Conservation (phyloP, 495 filamentous ascomycete genomes). For the Amniculicola lignicola region DNA sequence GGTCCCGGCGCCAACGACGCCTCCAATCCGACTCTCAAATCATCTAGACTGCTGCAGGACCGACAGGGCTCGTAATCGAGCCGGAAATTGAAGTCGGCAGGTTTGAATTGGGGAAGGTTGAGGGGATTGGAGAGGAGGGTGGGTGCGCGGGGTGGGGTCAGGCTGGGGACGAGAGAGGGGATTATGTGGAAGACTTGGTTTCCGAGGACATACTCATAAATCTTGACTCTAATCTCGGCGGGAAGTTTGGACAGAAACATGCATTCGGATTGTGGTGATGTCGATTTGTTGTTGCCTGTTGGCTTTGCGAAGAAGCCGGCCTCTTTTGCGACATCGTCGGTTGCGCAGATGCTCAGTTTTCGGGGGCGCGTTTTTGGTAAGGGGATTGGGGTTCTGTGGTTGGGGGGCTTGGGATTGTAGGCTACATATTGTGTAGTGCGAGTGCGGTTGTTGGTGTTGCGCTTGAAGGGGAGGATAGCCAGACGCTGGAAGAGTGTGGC, state of each 20-base stretch:
- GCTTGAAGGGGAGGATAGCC: too few species aligned
- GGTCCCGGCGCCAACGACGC: too few species aligned
- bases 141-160: slow-evolving; percentile 7
- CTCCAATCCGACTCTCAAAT: too few species aligned
- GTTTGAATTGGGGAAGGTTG: not conserved
- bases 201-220: slow-evolving; percentile 1
- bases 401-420: too few species aligned
- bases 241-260: slow-evolving; percentile 13
- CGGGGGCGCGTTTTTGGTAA: too few species aligned
- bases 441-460: too few species aligned
- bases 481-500: too few species aligned
- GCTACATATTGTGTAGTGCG: too few species aligned
- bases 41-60: too few species aligned
- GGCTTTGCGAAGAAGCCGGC: too few species aligned
- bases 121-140: too few species aligned
- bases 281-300: not conserved
- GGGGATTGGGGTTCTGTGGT: too few species aligned
- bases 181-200: slow-evolving; percentile 8
- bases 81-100: not conserved
- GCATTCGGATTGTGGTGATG: not conserved
- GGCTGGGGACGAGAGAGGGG: slow-evolving; percentile 8
- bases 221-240: slow-evolving; percentile 4
- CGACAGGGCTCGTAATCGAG: slow-evolving; percentile 13
- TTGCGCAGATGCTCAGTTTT: not conserved
- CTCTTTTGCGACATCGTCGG: not conserved